Percentiles rank a stretch among this genome's conserved stretches.
These are phyloP conservation scores for Pythium dissotocum DNA, from an alignment of 352 stramenopile species.

Conservation along the genomic window DNA sequence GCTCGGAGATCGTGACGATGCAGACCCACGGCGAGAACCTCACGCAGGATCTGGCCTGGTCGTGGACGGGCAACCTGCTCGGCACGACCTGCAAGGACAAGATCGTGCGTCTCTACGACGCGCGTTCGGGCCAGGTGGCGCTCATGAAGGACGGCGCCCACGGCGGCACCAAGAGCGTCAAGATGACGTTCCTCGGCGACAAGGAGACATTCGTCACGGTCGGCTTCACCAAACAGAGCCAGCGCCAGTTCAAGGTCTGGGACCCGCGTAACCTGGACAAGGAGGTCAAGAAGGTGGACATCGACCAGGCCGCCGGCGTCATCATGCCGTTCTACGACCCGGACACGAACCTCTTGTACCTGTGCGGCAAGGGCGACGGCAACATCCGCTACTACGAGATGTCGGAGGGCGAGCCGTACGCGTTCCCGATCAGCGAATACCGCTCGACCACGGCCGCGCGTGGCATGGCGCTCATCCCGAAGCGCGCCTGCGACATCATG, in stretches of 20 bases:
- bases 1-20: constrained; percentile 90
- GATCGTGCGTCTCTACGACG: constrained; percentile 96
- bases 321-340: constrained; percentile 99
- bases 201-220: constrained; percentile 97
- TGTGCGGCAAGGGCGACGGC: constrained; percentile 97
- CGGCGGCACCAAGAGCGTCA: constrained; percentile 97
- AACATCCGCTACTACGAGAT: constrained; percentile 99
- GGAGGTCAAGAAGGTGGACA: constrained; percentile 94
- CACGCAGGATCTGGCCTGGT: constrained; percentile 98
- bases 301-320: constrained; percentile 97
- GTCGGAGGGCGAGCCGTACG: constrained; percentile 94
- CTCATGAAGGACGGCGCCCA: constrained; percentile 91
- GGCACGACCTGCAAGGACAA: constrained; percentile 99
- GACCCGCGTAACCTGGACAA: constrained; percentile 90
- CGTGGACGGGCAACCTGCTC: constrained; percentile 94
- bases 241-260: constrained; percentile 93
- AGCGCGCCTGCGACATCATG: constrained; percentile 98
- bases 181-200: constrained; percentile 95
- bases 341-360: constrained; percentile 98
- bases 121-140: constrained; percentile 81
- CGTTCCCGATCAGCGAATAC: constrained; percentile 94
- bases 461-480: constrained; percentile 98
- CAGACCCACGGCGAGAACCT: constrained; percentile 85
- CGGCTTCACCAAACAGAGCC: constrained; percentile 96
- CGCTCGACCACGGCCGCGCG: constrained; percentile 94